Conservation (phyloP, 306 rosid genomes). For the Begonia masoniana region DNA sequence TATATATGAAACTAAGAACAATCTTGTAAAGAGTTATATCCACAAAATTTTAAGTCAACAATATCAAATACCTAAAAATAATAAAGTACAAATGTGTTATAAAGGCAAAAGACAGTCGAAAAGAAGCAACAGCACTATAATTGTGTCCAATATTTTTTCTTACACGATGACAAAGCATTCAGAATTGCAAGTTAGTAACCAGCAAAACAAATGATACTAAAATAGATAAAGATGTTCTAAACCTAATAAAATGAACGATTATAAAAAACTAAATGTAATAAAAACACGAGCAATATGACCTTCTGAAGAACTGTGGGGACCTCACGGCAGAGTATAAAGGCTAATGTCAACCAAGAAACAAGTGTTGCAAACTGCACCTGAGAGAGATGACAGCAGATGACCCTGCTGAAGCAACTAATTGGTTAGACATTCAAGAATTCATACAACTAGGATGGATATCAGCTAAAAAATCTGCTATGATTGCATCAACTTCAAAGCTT, state of each 20-base stretch:
- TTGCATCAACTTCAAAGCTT: neutral
- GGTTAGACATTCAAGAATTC: neutral
- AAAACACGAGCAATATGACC: slow-evolving; percentile 27
- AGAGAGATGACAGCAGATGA: slow-evolving; percentile 38
- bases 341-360: slow-evolving; percentile 67
- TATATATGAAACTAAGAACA: too few relatives aligned
- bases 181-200: neutral
- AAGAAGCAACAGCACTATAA: neutral
- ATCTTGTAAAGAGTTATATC: too few relatives aligned
- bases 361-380: slow-evolving; percentile 42
- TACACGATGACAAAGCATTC: neutral
- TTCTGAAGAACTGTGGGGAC: slow-evolving; percentile 70
- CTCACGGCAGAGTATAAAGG: slow-evolving; percentile 71
- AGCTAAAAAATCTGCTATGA: slow-evolving; percentile 10
- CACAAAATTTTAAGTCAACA: too few relatives aligned
- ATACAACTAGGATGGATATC: slow-evolving; percentile 1
- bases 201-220: neutral
- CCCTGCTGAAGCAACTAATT: slow-evolving; percentile 21
- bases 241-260: slow-evolving; percentile 6
- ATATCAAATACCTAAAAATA: too few relatives aligned
- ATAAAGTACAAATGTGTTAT: neutral
- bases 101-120: neutral
- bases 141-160: neutral
- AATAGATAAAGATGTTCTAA: neutral
- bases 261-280: neutral